Base-by-base conservation (phyloP, 2,329 filamentous ascomycete genomes). In the Cladosporium colombiae region DNA sequence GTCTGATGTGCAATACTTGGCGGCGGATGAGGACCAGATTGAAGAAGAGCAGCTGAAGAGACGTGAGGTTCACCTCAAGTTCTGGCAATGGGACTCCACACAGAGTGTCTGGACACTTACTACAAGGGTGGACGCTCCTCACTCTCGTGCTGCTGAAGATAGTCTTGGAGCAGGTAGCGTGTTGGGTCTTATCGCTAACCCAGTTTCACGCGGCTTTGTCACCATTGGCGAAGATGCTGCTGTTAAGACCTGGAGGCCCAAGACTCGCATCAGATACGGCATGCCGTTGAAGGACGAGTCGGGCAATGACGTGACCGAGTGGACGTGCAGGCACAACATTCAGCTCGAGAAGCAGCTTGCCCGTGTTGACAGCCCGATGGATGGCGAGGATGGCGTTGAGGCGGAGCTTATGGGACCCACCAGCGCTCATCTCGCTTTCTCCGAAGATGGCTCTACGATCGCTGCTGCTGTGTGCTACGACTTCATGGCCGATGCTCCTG, bases 41-140 rank as follows among this genome's bases (percentile, higher is more conserved):
- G 64, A 70, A 10, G 81, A 81, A 62, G 79, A 84, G 68, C 74
- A 81, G 77, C 62, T 78, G 74, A 68, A 81, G 78, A 70, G 83
- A 80, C 84, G 85, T 52, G 94, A 98, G 75, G 86, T 93, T 0
- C 91, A 91, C 73, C 82, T 99, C 59, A 97, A 97, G 75, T 95
- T 99, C 76, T 99, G 95, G 95, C 88, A 76, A 78, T 91, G 79
- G 87, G 86, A 79, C 74, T 82, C 73, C 74, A 82, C 74, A 74
- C 86, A 74, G 74, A 81, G 71, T 16, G 72, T 78, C 21, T 92
- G 95, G 83, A 88, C 91, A 67, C 82, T 99, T 13, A 88, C 92
- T 61, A 91, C 93, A 2, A 88, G 94, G 66, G 87, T 98, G 63
- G 93, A 97, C 75, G 85, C 88, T 10, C 93, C 95, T 18, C 94